Evolutionary conservation across 805 yeast species (phyloP), one percentile per base, ranked within the genome.

Genomic region (Brettanomyces naardenensis): DNA sequence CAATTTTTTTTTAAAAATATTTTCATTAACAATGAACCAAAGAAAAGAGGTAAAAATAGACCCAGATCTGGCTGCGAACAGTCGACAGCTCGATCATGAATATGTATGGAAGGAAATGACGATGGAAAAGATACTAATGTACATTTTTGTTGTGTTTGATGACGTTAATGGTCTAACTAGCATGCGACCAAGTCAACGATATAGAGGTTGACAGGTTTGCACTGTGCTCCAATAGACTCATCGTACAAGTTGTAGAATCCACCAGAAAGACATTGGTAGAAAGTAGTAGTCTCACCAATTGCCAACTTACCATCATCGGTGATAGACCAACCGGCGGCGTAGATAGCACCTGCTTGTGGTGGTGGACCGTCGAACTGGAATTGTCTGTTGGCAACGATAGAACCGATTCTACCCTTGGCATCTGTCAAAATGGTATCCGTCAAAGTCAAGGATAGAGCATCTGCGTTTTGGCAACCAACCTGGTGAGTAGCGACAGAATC

Each of bases 361-460:
- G 78, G 78, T 40, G 78, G 78, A 53, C 79, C 79, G 53, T 74
- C 80, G 50, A 74, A 74, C 61, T 74, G 80, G 71, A 74, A 73
- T 60, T 74, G 80, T 64, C 75, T 67, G 72, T 72, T 72, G 43
- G 78, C 75, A 48, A 73, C 78, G 58, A 73, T 72, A 31, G 78
- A 70, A 47, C 78, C 78, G 43, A 73, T 59, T 68, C 78, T 69
- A 43, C 73, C 75, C 35, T 56, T 41, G 18, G 62, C 45, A 49
- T 73, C 78, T 15, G 54, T 65, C 52, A 73, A 62, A 31, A 67
- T 52, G 33, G 69, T 56, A 29, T 46, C 54, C 37, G 60, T 53
- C 54, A 73, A 65, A 19, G 60, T 54, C 66, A 73, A 62, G 19
- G 71, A 47, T 43, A 73, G 62, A 33, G 72, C 51, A 49, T 58